Conservation (phyloP, 2,329 filamentous ascomycete species). For the Colletotrichum costaricense region DNA sequence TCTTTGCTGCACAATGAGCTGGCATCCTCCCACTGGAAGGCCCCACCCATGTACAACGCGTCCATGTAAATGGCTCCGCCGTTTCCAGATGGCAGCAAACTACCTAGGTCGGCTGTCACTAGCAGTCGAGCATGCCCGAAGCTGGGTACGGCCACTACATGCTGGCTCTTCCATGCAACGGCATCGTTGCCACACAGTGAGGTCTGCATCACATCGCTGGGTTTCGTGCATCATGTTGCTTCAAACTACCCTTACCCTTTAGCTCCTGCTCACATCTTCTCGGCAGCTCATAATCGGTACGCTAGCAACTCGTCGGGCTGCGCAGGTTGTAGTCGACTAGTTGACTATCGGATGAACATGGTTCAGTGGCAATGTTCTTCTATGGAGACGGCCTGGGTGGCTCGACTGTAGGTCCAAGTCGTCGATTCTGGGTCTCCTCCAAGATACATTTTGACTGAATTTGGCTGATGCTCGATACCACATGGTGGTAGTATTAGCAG, state of each 20-base stretch:
- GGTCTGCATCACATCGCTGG: neutral
- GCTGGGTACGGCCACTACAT: conserved; percentile 17
- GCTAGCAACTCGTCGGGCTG: neutral
- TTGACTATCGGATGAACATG: conserved; percentile 10
- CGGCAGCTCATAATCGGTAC: neutral
- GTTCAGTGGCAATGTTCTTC: neutral
- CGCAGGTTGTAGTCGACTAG: conserved; percentile 4
- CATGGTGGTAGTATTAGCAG: neutral
- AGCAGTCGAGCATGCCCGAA: conserved; percentile 2
- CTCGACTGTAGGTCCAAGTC: neutral
- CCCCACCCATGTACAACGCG: conserved; percentile 37
- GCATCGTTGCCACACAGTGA: neutral
- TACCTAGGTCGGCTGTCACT: conserved; percentile 14
- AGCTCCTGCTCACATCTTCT: neutral
- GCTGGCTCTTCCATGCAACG: neutral
- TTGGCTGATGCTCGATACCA: neutral
- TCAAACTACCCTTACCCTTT: conserved; percentile 10
- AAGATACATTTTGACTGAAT: neutral
- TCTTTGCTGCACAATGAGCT: conserved; percentile 38
- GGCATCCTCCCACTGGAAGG: conserved; percentile 36
- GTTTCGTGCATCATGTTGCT: conserved; percentile 13
- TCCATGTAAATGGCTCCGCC: conserved; percentile 35
- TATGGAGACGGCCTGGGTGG: neutral
- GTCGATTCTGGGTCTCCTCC: neutral
- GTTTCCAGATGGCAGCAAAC: conserved; percentile 18